Evolutionary conservation across 768 basidiomycete species (phyloP).

Genomic region (Leccinum arenicola): DNA sequence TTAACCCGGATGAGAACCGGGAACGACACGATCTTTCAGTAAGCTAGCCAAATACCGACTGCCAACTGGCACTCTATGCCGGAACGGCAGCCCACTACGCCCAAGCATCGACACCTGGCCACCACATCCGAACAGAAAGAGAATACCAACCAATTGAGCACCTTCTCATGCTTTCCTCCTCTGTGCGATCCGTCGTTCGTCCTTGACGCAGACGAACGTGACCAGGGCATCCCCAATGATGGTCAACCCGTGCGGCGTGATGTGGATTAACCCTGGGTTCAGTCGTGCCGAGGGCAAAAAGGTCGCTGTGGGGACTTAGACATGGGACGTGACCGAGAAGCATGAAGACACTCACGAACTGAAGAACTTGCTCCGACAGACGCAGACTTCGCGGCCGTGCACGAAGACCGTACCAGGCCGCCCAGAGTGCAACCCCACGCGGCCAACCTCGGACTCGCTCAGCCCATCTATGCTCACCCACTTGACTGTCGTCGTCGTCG

Average conservation of each 20-base stretch:
- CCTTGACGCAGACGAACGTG: constrained; percentile 32
- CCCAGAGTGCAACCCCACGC: constrained; percentile 31
- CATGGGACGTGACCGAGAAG: no score
- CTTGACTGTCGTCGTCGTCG: constrained; percentile 22
- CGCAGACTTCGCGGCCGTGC: constrained; percentile 26
- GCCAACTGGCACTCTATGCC: no score
- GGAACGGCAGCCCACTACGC: no score
- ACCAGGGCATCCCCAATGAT: constrained; percentile 32
- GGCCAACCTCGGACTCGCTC: constrained; percentile 26
- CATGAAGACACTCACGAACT: constrained; percentile 26
- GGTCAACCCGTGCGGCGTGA: constrained; percentile 32
- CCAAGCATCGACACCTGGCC: no score
- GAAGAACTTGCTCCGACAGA: constrained; percentile 26
- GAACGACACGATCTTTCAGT: no score
- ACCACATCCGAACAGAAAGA: not conserved
- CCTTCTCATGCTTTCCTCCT: constrained; percentile 14
- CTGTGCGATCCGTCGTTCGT: constrained; percentile 30
- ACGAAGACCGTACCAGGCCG: constrained; percentile 26
- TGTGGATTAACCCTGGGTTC: constrained; percentile 31
- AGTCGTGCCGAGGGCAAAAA: constrained; percentile 23
- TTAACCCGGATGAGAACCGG: no score
- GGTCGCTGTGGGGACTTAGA: constrained; percentile 28
- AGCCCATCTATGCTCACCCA: constrained; percentile 24
- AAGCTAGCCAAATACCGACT: no score
- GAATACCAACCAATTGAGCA: not conserved